Evolutionary conservation across 768 basidiomycete species (phyloP).

Genomic region (Suillus americanus): DNA sequence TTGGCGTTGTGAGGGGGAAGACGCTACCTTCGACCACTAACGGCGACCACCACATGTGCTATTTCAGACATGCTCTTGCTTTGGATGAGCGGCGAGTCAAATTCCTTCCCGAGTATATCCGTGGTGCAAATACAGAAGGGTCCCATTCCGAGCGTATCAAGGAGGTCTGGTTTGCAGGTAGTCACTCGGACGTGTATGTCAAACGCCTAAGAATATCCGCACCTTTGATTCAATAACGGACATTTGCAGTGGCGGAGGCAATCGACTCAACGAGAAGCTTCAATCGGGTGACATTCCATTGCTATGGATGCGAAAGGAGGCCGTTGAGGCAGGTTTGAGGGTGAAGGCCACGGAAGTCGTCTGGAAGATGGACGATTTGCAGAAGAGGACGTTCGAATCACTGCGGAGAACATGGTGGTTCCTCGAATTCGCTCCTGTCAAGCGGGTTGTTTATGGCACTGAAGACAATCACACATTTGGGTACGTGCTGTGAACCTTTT

Average conservation of each 20-base stretch:
- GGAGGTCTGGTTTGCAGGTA: constrained; percentile 34
- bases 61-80: constrained; percentile 36
- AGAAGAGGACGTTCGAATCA: constrained; percentile 10
- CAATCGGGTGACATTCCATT: constrained; percentile 16
- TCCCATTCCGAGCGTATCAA: constrained; percentile 18
- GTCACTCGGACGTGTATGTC: constrained; percentile 34
- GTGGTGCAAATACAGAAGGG: constrained; percentile 9
- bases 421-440: constrained; percentile 4
- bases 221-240: neutral
- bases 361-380: constrained; percentile 10
- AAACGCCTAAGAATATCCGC: neutral
- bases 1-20: constrained; percentile 24
- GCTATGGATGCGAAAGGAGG: constrained; percentile 29
- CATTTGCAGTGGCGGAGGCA: constrained; percentile 20
- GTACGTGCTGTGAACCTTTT: constrained; percentile 1
- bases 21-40: constrained; percentile 16
- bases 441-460: constrained; percentile 9
- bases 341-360: constrained; percentile 9
- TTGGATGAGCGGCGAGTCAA: constrained; percentile 36
- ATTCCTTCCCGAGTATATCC: constrained; percentile 31
- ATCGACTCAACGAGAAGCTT: constrained; percentile 8
- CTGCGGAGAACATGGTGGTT: constrained; percentile 1
- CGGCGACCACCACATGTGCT: constrained; percentile 26
- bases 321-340: constrained; percentile 18
- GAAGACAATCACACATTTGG: constrained; percentile 1